Percentiles rank a stretch among this genome's conserved stretches.
Evolutionary conservation across 2,329 filamentous ascomycete species (phyloP).

Genomic region (Zymoseptoria crescenta): DNA sequence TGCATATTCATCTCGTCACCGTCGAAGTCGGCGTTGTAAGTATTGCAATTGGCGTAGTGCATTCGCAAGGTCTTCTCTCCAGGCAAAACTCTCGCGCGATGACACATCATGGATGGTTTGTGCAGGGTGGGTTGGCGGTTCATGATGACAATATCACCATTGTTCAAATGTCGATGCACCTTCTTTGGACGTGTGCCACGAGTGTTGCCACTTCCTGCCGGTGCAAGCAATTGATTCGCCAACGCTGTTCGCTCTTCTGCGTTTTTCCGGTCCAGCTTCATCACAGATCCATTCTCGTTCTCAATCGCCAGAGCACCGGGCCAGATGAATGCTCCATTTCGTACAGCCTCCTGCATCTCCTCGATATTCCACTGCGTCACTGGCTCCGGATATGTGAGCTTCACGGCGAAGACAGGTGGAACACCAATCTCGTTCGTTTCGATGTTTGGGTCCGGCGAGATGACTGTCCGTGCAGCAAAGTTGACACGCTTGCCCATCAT

Average conservation of each 20-base stretch:
- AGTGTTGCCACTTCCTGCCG: slow-evolving; percentile 60
- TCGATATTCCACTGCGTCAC: slow-evolving; percentile 96
- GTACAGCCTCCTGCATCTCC: slow-evolving; percentile 89
- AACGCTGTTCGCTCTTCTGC: slow-evolving; percentile 80
- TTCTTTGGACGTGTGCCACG: slow-evolving; percentile 85
- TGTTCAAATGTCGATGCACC: slow-evolving; percentile 89
- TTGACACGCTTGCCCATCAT: slow-evolving; percentile 99
- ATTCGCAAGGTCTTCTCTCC: slow-evolving; percentile 97
- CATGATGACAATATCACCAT: slow-evolving; percentile 96
- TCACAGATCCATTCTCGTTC: slow-evolving; percentile 86
- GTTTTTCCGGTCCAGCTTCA: slow-evolving; percentile 80
- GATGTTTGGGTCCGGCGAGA: slow-evolving; percentile 96
- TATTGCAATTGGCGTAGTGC: slow-evolving; percentile 99
- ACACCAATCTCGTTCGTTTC: slow-evolving; percentile 99
- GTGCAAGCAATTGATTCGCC: slow-evolving; percentile 86
- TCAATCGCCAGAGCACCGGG: slow-evolving; percentile 91
- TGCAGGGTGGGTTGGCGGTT: slow-evolving; percentile 96
- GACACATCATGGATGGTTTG: slow-evolving; percentile 98
- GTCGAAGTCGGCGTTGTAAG: slow-evolving; percentile 98
- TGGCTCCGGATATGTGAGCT: slow-evolving; percentile 92
- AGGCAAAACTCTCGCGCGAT: slow-evolving; percentile 81
- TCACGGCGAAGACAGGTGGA: slow-evolving; percentile 93
- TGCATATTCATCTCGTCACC: slow-evolving; percentile 99
- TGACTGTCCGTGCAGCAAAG: slow-evolving; percentile 93
- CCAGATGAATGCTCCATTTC: slow-evolving; percentile 90